Evolutionary conservation across 2,329 filamentous ascomycete genomes (phyloP), one percentile per base, ranked within the genome.

Genomic region (Beauveria varroae): DNA sequence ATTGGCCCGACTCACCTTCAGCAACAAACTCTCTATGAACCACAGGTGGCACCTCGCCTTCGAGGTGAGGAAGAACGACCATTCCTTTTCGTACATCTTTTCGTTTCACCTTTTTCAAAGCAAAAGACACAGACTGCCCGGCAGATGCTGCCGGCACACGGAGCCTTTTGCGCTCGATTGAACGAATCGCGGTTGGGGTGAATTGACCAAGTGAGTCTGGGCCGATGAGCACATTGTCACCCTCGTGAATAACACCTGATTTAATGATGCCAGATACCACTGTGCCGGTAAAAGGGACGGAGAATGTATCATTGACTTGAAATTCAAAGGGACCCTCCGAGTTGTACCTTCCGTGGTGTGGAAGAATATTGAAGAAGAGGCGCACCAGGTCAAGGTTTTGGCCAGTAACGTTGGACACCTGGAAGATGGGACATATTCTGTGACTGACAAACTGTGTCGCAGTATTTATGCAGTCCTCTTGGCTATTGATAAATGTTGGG

Each of bases 71-170:
- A 34, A 99, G 79, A 5, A 98, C 91, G 1, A 99, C 95, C 93
- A 98, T 98, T 34, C 95, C 95, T 78, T 99, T 99, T 14, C 95
- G 84, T 0, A 99, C 93, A 66, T 98, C 93, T 73, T 93, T 96
- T 47, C 93, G 81, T 54, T 92, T 86, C 3, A 98, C 83, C 64
- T 92, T 88, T 66, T 95, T 93, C 58, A 99, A 74, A 0, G 95
- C 93, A 69, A 99, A 96, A 9, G 90, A 95, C 0, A 91, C 95
- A 30, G 90, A 96, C 74, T 99, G 95, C 0, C 95, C 95, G 0
- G 95, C 95, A 14, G 89, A 90, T 40, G 91, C 93, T 1, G 88
- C 91, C 0, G 92, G 91, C 0, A 97, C 93, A 26, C 85, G 82
- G 66, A 98, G 93, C 22, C 95, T 85, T 80, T 98, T 98, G 20